These are phyloP conservation scores for Luffa aegyptiaca DNA, from an alignment of 306 rosid species.

Conservation along the genomic window DNA sequence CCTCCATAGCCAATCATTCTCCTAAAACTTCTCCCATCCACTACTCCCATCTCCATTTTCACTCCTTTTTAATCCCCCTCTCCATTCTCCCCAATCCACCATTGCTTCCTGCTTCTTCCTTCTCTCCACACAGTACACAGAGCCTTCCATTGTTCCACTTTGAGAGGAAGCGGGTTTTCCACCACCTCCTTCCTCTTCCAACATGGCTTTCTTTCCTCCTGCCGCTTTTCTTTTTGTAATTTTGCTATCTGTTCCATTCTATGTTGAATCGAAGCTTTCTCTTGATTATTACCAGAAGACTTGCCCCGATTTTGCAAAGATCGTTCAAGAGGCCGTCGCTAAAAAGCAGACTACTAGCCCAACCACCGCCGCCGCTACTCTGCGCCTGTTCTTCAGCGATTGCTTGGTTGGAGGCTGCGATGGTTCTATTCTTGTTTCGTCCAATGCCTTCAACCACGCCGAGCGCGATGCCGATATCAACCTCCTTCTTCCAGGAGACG, in stretches of 20 bases:
- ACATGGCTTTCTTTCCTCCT: neutral
- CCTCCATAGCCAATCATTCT: neutral
- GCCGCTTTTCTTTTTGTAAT: neutral
- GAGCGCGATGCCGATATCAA: slow-evolving; percentile 38
- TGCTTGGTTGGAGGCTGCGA: slow-evolving; percentile 46
- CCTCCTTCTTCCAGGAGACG: slow-evolving; percentile 36
- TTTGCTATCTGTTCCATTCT: neutral
- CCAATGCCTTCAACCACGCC: slow-evolving; percentile 27
- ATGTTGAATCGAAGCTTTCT: slow-evolving; percentile 20
- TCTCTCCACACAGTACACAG: neutral
- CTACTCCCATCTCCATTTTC: neutral
- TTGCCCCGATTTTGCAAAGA: slow-evolving; percentile 31
- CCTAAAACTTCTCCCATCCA: slow-evolving; percentile 5
- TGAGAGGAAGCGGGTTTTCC: slow-evolving; percentile 12
- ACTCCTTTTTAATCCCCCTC: neutral
- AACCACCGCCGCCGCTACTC: slow-evolving; percentile 33
- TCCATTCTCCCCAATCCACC: neutral
- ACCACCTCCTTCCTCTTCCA: neutral
- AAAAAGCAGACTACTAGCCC: slow-evolving; percentile 25
- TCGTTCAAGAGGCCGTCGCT: slow-evolving; percentile 24
- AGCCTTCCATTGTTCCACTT: neutral
- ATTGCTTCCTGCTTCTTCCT: neutral
- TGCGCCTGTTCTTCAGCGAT: slow-evolving; percentile 40
- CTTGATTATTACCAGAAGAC: slow-evolving; percentile 25
- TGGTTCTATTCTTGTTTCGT: slow-evolving; percentile 28